Evolutionary conservation across 768 basidiomycete genomes (phyloP).

Genomic region (Cytidiella melzeri): DNA sequence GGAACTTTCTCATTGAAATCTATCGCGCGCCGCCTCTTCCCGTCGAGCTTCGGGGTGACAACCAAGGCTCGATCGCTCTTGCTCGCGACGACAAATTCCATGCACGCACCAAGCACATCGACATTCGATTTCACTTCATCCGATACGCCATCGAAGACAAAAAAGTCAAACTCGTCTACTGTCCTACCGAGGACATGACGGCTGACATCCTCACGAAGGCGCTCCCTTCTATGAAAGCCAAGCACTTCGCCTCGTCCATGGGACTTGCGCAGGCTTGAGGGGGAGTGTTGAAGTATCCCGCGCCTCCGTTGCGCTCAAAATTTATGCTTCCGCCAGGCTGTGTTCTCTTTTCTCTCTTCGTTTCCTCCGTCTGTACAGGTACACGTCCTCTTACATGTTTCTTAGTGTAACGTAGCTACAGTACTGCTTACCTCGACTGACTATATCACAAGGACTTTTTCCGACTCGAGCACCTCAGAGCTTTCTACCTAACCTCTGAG

Average conservation of each 20-base stretch:
- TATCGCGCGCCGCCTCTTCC: constrained; percentile 7
- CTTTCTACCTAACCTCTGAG: no score
- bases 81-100: constrained; percentile 24
- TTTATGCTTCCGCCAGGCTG: no score
- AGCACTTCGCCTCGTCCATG: constrained; percentile 6
- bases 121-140: constrained; percentile 29
- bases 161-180: constrained; percentile 19
- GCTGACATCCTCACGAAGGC: constrained; percentile 32
- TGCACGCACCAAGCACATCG: constrained; percentile 31
- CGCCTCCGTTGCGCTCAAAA: no score
- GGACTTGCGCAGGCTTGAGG: constrained; percentile 4
- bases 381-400: no score
- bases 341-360: no score
- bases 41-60: constrained; percentile 11
- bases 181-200: constrained; percentile 22
- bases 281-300: constrained; percentile 4
- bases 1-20: constrained; percentile 1
- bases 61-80: constrained; percentile 21
- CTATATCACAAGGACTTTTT: no score
- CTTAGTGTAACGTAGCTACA: no score
- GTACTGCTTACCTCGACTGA: no score
- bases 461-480: no score
- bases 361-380: no score
- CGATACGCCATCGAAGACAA: constrained; percentile 20
- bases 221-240: constrained; percentile 15